Evolutionary conservation across 2,329 filamentous ascomycete species (phyloP), one percentile per base, ranked within the genome.

Genomic region (Pseudopithomyces maydicus): DNA sequence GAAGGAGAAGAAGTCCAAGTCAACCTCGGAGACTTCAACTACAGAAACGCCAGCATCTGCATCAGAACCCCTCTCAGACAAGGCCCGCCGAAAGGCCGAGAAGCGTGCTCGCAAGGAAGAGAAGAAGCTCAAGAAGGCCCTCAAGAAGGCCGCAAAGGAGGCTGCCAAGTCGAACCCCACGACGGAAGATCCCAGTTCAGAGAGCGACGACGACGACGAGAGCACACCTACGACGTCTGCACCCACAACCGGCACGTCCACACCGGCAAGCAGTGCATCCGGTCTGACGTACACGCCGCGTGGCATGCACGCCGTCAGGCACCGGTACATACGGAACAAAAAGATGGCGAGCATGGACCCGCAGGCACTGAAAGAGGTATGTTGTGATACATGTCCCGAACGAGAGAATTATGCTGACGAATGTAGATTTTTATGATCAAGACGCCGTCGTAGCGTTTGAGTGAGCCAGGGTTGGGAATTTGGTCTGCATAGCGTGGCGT

Each of bases 261-360:
- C 79, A 77, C 44, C 80, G 80, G 26, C 82, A 79, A 29, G 81
- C 81, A 56, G 79, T 74, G 58, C 64, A 19, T 59, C 77, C 76
- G 73, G 66, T 1, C 49, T 68, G 20, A 63, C 56, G 1, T 76
- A 74, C 46, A 64, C 59, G 12, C 78, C 82, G 59, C 80, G 83
- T 23, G 86, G 84, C 47, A 85, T 92, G 62, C 90, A 93, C 73
- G 85, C 90, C 53, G 86, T 93, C 45, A 83, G 94, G 61, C 87
- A 90, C 64, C 84, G 91, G 58, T 91, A 93, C 75, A 97, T 98
- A 69, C 89, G 89, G 55, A 91, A 95, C 67, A 98, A 98, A 81
- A 88, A 87, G 68, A 86, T 89, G 79, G 92, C 93, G 2, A 85
- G 92, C 56, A 84, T 92, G 79, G 90, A 97, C 74, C 84, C 88